Percentiles rank a stretch among this genome's conserved stretches.
Conservation (phyloP, 345 rosid genomes). For the Gossypium turneri region DNA sequence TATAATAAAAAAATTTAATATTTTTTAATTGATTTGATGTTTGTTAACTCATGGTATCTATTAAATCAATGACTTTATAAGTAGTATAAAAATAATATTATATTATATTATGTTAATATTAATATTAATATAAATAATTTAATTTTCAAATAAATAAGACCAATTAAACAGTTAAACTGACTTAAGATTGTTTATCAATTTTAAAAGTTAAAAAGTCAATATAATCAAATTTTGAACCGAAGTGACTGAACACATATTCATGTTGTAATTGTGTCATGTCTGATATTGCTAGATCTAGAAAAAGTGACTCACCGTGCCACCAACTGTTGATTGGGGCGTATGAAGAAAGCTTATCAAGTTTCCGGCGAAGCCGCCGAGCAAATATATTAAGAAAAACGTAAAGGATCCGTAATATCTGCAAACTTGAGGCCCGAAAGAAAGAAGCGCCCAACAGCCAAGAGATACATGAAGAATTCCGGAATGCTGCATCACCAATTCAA, state of each 20-base stretch:
- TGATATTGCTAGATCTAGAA: background rate
- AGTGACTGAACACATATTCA: background rate
- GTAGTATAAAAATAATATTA: too few species aligned
- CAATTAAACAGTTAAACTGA: too few species aligned
- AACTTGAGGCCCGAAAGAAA: slow-evolving; percentile 72
- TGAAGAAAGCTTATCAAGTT: slow-evolving; percentile 86
- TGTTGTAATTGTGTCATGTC: background rate
- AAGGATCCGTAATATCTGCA: slow-evolving; percentile 71
- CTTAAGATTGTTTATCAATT: too few species aligned
- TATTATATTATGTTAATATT: too few species aligned
- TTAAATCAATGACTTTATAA: too few species aligned
- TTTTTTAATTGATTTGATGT: background rate
- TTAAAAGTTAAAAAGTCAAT: too few species aligned
- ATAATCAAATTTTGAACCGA: too few species aligned
- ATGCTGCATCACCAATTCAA: slow-evolving; percentile 45
- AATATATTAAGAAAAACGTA: slow-evolving; percentile 67
- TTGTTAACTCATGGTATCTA: too few species aligned
- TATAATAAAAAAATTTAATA: background rate
- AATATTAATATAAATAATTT: too few species aligned
- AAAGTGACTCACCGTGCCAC: slow-evolving; percentile 69
- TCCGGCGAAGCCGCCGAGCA: slow-evolving; percentile 86
- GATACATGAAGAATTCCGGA: slow-evolving; percentile 70
- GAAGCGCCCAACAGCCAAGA: slow-evolving; percentile 78
- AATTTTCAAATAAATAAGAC: too few species aligned
- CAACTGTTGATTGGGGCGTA: slow-evolving; percentile 74